Percentiles rank a stretch among this genome's conserved stretches.
Evolutionary conservation across 768 basidiomycete genomes (phyloP).

Genomic region (Rhodotorula babjevae): DNA sequence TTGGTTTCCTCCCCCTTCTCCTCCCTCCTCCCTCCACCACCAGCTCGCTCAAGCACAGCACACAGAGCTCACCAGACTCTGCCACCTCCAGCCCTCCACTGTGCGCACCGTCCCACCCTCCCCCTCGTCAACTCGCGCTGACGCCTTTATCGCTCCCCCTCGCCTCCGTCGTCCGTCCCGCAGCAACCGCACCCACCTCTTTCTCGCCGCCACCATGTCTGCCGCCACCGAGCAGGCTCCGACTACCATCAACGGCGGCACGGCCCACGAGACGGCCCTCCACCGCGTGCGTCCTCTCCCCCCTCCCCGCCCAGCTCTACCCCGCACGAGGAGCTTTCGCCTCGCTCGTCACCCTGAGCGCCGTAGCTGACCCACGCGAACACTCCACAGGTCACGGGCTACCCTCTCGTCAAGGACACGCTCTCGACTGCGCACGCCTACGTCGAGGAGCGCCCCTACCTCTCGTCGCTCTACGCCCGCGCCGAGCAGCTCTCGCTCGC

Average conservation of each 20-base stretch:
- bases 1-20: too few relatives aligned
- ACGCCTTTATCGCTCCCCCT: neutral
- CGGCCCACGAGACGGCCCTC: conserved; percentile 11
- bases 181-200: neutral
- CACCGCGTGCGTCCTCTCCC: conserved; percentile 9
- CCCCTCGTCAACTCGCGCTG: neutral
- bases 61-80: too few relatives aligned
- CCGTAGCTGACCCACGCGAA: neutral
- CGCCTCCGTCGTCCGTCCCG: neutral
- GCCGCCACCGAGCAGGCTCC: conserved; percentile 11
- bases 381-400: conserved; percentile 15
- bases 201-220: neutral
- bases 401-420: conserved; percentile 35
- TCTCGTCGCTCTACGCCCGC: conserved; percentile 19
- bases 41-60: too few relatives aligned
- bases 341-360: neutral
- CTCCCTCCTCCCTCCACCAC: neutral
- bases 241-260: neutral
- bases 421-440: conserved; percentile 19
- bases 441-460: conserved; percentile 17
- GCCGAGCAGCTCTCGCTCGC: conserved; percentile 3
- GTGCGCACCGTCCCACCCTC: neutral
- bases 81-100: too few relatives aligned
- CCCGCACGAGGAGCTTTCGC: neutral
- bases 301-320: neutral